phyloP scores from a whole-genome alignment of 2,329 filamentous ascomycete species.

The Cryphonectria japonica region DNA sequence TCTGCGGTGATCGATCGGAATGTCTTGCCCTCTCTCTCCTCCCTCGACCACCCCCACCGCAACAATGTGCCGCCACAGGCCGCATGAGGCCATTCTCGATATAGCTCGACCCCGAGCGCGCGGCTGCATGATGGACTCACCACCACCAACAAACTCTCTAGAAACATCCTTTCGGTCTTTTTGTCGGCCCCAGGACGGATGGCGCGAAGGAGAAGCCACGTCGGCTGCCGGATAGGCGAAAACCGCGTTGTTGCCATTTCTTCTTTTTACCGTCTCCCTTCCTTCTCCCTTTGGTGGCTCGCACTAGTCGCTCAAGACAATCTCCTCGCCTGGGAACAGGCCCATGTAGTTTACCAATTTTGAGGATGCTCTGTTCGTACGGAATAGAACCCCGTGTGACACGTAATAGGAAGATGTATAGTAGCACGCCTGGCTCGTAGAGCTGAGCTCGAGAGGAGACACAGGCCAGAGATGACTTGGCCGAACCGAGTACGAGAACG shows the following conservation, averaged over 20 bases:
- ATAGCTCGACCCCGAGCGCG: conserved; percentile 19
- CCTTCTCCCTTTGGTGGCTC: not conserved
- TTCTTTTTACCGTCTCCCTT: not conserved
- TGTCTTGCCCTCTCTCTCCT: not conserved
- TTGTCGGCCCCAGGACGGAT: not conserved
- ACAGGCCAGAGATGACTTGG: not conserved
- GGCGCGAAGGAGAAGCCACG: conserved; percentile 12
- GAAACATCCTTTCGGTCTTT: conserved; percentile 9
- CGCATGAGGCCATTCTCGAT: conserved; percentile 18
- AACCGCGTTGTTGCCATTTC: conserved; percentile 8
- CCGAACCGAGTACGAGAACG: not conserved
- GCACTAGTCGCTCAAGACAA: conserved; percentile 2
- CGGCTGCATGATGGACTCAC: not conserved
- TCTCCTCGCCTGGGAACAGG: conserved; percentile 11
- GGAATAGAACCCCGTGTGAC: not conserved
- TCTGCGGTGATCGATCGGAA: conserved; percentile 8
- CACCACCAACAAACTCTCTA: not conserved
- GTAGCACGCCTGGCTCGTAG: not conserved
- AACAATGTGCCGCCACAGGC: conserved; percentile 4
- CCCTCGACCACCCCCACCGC: not conserved
- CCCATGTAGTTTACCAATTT: not conserved
- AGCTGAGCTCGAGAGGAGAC: not conserved
- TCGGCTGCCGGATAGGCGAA: conserved; percentile 15
- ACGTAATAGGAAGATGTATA: not conserved
- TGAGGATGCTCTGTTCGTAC: conserved; percentile 1